Percentiles rank a stretch among this genome's conserved stretches.
These are phyloP conservation scores for Fusarium nurragi DNA, from an alignment of 2,329 filamentous ascomycete genomes.

Conservation along the genomic window DNA sequence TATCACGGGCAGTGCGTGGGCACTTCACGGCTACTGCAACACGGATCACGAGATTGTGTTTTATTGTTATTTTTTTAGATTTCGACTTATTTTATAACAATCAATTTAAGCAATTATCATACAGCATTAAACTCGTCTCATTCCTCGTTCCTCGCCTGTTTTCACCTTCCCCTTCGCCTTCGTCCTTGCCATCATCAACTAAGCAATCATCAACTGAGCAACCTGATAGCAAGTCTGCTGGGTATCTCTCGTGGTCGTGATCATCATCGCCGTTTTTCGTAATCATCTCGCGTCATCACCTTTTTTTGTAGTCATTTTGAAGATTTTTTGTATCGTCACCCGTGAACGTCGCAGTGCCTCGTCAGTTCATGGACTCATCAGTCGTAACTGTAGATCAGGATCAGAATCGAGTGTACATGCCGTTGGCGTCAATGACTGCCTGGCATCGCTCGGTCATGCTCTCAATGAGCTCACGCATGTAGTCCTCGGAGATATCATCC, in stretches of 20 bases:
- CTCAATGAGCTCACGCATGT: constrained; percentile 4
- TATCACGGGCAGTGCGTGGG: not conserved
- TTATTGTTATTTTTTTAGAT: too few relatives aligned
- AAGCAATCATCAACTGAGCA: not conserved
- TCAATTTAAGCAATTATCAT: constrained; percentile 7
- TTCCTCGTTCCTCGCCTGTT: not conserved
- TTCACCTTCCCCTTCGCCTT: not conserved
- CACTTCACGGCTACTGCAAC: not conserved
- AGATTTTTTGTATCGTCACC: not conserved
- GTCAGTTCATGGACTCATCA: not conserved
- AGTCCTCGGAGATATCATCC: constrained; percentile 1
- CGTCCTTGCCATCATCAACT: too few relatives aligned
- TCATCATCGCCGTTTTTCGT: not conserved
- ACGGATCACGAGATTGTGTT: not conserved
- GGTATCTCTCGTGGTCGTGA: not conserved
- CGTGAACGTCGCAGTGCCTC: not conserved
- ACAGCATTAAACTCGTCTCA: not conserved
- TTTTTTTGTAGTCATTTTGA: not conserved
- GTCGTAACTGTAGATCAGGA: not conserved
- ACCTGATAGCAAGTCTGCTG: not conserved
- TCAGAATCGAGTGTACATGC: constrained; percentile 19
- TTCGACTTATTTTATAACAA: too few relatives aligned
- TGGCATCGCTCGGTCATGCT: constrained; percentile 27
- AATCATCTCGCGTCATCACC: not conserved
- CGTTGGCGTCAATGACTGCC: constrained; percentile 28